These are phyloP conservation scores for Ettlia oleoabundans DNA, from an alignment of 139 green algal genomes.

Conservation along the genomic window DNA sequence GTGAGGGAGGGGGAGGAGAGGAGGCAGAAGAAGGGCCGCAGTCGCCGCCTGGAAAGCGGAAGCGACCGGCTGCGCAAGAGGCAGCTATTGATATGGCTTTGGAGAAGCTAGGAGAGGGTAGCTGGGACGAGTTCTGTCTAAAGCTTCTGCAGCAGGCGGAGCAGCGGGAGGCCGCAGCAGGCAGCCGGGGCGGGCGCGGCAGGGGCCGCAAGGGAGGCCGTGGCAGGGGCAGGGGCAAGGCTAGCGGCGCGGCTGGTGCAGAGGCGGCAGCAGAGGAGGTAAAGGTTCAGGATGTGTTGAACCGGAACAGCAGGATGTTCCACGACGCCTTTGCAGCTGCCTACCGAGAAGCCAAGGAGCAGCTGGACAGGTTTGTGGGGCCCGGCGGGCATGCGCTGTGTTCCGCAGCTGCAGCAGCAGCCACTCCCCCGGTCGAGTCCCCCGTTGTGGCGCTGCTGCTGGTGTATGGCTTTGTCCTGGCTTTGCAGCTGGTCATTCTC, in stretches of 20 bases:
- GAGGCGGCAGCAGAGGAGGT: not conserved
- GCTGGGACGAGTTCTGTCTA: not conserved
- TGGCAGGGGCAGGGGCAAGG: not conserved
- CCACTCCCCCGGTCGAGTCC: too few species aligned
- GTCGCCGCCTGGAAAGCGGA: not conserved
- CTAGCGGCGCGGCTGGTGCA: not conserved
- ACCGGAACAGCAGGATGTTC: conserved; percentile 21
- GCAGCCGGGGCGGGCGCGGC: not conserved
- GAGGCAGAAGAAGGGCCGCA: too few species aligned
- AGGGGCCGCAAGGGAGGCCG: not conserved
- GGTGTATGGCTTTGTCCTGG: too few species aligned
- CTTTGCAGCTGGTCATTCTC: not conserved
- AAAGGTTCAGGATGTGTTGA: conserved; percentile 20
- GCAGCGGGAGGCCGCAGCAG: not conserved
- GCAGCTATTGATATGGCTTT: not conserved
- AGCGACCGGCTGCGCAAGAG: not conserved
- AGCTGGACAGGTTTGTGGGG: conserved; percentile 4
- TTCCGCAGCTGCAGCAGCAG: not conserved
- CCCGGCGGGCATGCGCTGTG: not conserved
- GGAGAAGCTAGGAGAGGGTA: not conserved
- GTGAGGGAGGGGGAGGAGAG: not conserved
- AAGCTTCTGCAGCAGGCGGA: not conserved
- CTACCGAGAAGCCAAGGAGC: not conserved
- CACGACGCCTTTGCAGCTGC: conserved; percentile 28
- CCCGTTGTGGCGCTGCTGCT: too few species aligned